Conservation (phyloP, 345 rosid species). For the Cochlearia excelsa region DNA sequence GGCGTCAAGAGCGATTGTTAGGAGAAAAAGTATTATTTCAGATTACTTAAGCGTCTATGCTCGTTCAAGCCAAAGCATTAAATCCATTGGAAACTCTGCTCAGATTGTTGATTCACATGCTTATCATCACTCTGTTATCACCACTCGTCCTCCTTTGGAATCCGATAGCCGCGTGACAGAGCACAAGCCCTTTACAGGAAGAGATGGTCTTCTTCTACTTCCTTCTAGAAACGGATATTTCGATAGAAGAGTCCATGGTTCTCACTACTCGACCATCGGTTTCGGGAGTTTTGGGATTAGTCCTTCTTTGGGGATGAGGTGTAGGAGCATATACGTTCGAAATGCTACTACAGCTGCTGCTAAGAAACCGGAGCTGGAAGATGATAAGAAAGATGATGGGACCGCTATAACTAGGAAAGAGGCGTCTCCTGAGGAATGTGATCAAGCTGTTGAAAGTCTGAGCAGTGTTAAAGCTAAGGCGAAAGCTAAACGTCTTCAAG, state of each 20-base stretch:
- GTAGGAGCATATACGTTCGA: constrained; percentile 37
- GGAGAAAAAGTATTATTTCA: constrained; percentile 50
- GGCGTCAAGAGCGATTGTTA: constrained; percentile 69
- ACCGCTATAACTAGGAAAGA: constrained; percentile 51
- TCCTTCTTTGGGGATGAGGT: constrained; percentile 37
- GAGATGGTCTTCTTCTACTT: constrained; percentile 30
- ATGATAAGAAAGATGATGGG: constrained; percentile 48
- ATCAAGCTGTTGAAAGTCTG: constrained; percentile 68
- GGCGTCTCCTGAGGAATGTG: constrained; percentile 76
- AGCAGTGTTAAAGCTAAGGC: constrained; percentile 65
- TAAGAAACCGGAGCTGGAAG: constrained; percentile 54
- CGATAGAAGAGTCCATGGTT: constrained; percentile 30
- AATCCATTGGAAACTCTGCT: constrained; percentile 35
- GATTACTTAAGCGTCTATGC: constrained; percentile 44
- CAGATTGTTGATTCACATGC: constrained; percentile 32
- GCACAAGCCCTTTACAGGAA: constrained; percentile 22
- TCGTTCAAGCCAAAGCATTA: constrained; percentile 44
- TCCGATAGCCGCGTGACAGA: constrained; percentile 23
- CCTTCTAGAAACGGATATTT: constrained; percentile 31
- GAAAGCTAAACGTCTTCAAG: constrained; percentile 57
- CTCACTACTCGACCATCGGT: constrained; percentile 27
- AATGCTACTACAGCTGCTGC: constrained; percentile 62
- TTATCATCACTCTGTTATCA: constrained; percentile 23
- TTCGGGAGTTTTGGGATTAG: constrained; percentile 33
- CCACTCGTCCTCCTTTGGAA: constrained; percentile 14